Conservation (phyloP, 768 basidiomycete species). For the Russula brevipes region DNA sequence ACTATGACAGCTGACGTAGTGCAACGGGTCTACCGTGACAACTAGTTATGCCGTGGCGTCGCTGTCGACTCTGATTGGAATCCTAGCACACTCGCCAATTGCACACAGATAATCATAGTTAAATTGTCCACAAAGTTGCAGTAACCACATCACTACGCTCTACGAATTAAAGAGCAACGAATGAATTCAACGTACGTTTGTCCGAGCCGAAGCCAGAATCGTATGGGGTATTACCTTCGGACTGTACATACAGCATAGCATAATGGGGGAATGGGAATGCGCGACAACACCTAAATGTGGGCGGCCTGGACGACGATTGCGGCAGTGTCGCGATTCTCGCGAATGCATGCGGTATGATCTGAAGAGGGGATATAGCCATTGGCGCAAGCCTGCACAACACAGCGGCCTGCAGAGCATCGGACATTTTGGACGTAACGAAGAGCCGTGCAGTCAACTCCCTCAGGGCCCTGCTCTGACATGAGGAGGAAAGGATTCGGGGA, state of each 20-base stretch:
- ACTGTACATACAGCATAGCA: not conserved
- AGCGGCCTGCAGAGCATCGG: constrained; percentile 16
- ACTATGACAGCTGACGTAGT: too few species aligned
- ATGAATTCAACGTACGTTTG: not conserved
- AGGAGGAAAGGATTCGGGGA: constrained; percentile 32
- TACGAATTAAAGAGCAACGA: not conserved
- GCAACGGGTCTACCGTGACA: too few species aligned
- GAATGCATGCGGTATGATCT: not conserved
- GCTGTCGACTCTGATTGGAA: too few species aligned
- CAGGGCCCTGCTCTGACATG: not conserved
- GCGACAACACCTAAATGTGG: not conserved
- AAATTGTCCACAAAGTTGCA: not conserved
- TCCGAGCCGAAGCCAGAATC: not conserved
- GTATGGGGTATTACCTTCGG: not conserved
- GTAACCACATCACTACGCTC: not conserved
- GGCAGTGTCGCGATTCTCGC: not conserved
- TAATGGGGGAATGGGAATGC: too few species aligned
- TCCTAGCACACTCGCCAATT: too few species aligned
- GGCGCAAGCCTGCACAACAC: constrained; percentile 1
- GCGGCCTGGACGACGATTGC: not conserved
- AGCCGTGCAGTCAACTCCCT: constrained; percentile 23
- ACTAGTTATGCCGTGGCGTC: too few species aligned
- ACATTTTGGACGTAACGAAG: constrained; percentile 18
- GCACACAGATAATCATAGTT: not conserved
- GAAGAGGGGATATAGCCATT: not conserved